Evolutionary conservation across 78 protist species (phyloP), one percentile per base, ranked within the genome.

Genomic region (Protostelium mycophagum): DNA sequence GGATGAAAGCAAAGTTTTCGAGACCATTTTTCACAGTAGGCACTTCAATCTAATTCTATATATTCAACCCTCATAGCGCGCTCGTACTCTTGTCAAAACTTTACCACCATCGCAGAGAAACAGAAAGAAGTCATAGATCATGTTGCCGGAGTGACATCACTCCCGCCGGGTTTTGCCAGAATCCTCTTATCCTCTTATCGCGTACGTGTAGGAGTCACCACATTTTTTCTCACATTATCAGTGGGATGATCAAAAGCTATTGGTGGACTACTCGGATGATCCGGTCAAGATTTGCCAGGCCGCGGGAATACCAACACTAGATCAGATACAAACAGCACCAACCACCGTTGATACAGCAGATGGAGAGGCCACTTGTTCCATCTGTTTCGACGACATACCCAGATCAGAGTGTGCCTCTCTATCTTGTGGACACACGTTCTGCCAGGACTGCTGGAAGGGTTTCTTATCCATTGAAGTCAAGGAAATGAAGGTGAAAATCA

Each of bases 401-500:
- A 16, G 5, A 51, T 5, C 73, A 5, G 73, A 51, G 73, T 51
- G 31, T 51, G 5, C 73, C 16, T 5, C 86, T 85, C 86, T 85
- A 5, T 35, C 16, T 5, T 85, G 86, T 16, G 86, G 86, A 23
- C 86, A 85, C 16, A 16, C 86, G 35, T 16, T 85, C 37, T 85
- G 86, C 16, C 36, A 37, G 16, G 86, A 36, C 16, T 85, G 86
- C 16, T 85, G 86, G 86, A 35, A 36, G 86, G 86, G 16, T 85
- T 85, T 37, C 86, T 36, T 85, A 37, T 5, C 36, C 16, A 16
- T 85, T 16, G 37, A 85, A 85, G 37, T 85, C 29, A 85, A 85
- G 16, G 86, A 85, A 16, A 35, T 37, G 37, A 35, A 85, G 37
- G 37, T 37, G 86, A 85, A n/a, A n/a, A n/a, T n/a, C n/a, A n/a